A percentile compares a stretch with the other conserved stretches of the same genome.
These are phyloP conservation scores for Metarhizium rileyi DNA, from an alignment of 2,329 filamentous ascomycete genomes.

Conservation along the genomic window DNA sequence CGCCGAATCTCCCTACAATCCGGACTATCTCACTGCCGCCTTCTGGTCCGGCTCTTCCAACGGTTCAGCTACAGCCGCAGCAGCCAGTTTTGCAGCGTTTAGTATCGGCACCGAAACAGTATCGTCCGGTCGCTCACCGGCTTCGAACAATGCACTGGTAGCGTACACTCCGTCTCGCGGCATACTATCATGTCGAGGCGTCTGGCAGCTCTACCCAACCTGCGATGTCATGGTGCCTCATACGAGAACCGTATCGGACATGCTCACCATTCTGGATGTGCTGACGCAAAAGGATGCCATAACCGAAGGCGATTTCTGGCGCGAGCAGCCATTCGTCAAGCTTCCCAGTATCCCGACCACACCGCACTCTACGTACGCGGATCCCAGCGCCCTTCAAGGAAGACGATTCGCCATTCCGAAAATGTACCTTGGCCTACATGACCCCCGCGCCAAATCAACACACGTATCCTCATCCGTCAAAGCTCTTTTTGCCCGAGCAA, in stretches of 20 bases:
- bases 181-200: conserved; percentile 37
- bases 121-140: conserved; percentile 41
- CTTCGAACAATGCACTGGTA: conserved; percentile 42
- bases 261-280: conserved; percentile 37
- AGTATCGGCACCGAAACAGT: conserved; percentile 45
- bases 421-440: conserved; percentile 36
- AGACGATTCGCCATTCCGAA: conserved; percentile 37
- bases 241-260: conserved; percentile 36
- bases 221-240: conserved; percentile 44
- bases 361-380: conserved; percentile 10
- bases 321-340: conserved; percentile 33
- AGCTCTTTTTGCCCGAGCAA: conserved; percentile 19
- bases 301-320: conserved; percentile 40
- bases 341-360: conserved; percentile 22
- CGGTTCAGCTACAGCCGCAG: conserved; percentile 38
- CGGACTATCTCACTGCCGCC: conserved; percentile 39
- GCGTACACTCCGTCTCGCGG: conserved; percentile 45
- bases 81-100: conserved; percentile 40
- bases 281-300: conserved; percentile 32
- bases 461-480: conserved; percentile 10
- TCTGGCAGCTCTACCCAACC: conserved; percentile 43
- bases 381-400: conserved; percentile 24
- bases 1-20: conserved; percentile 45
- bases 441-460: conserved; percentile 11
- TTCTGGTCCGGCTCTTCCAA: conserved; percentile 47